These are phyloP conservation scores for Sugiyamaella grinbergsii DNA, from an alignment of 1,139 yeast species.

Conservation along the genomic window DNA sequence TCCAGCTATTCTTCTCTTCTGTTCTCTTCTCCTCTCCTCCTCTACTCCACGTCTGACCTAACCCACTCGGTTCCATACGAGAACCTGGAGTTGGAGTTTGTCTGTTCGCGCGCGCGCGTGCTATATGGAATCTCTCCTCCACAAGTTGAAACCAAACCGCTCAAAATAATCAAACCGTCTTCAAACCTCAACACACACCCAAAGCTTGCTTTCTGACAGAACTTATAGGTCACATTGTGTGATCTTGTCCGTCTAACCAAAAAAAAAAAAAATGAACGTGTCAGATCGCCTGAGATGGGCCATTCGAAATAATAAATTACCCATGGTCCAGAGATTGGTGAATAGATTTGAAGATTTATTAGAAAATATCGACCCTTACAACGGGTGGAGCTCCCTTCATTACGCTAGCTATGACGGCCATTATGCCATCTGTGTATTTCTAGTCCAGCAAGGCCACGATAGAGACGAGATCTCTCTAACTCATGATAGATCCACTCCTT, in stretches of 20 bases:
- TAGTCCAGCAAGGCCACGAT: conserved; percentile 56
- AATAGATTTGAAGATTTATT: conserved; percentile 74
- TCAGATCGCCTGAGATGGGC: conserved; percentile 68
- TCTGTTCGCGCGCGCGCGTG: too few relatives aligned
- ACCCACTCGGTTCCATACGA: too few relatives aligned
- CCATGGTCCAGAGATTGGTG: conserved; percentile 70
- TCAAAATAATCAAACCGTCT: too few relatives aligned
- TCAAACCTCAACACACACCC: too few relatives aligned
- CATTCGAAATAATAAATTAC: conserved; percentile 66
- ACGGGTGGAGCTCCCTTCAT: conserved; percentile 91
- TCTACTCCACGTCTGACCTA: neutral
- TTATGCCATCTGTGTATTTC: conserved; percentile 67
- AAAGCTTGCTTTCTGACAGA: too few relatives aligned
- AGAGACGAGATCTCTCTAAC: conserved; percentile 53
- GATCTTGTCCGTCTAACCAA: too few relatives aligned
- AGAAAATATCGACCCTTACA: conserved; percentile 66
- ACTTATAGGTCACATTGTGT: too few relatives aligned
- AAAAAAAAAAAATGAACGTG: conserved; percentile 25
- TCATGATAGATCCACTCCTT: conserved; percentile 69
- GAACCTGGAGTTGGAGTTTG: too few relatives aligned
- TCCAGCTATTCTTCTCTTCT: neutral
- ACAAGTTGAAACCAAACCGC: too few relatives aligned
- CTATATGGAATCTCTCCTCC: too few relatives aligned
- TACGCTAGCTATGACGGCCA: conserved; percentile 83
- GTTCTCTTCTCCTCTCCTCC: too few relatives aligned